Base-by-base conservation (phyloP, 352 stramenopile species). In the Globisporangium alternatum region DNA sequence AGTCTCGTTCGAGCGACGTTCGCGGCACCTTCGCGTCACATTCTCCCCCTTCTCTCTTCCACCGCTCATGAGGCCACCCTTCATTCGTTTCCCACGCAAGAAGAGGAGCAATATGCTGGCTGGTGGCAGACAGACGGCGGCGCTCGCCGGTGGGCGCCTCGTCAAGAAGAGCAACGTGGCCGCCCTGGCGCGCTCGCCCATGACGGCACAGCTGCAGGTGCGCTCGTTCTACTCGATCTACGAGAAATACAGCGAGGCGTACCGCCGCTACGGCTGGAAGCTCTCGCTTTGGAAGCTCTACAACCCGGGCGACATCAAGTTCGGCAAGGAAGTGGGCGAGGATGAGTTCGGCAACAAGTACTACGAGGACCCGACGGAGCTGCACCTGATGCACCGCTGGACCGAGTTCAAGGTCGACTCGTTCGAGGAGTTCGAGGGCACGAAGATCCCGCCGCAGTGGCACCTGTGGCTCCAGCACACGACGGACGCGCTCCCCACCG, bases 281-380 rank as follows among this genome's bases (percentile, higher is more conserved):
- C 72, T 78, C 9, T 81, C 80, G 55, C 75, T 96, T 44, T 96
- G 87, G 87, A 92, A 93, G 69, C 80, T 96, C n/a, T 96, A 93
- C 72, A 93, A 93, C 71, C 80, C 83, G 2, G 83, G 83, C 15
- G 87, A 96, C 65, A 83, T 96, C 69, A 96, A 96, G 72, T 96
- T 96, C 67, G 87, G 87, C 19, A 84, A 89, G 56, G 75, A 82
- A 43, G 85, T 96, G 28, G 87, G 87, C 44, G 65, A 89, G 60
- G 87, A 96, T 67, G 72, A 90, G 72, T 91, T 93, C 65, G 87
- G 87, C 49, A 89, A 90, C 75, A 86, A 90, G 75, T 96, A 93
- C 80, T 96, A 88, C 68, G 87, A 96, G 45, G 87, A 96, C 68
- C 82, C 82, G 45, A 90, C 77, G 2, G 87, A 94, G 52, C 19